These are phyloP conservation scores for Eucalyptus rudis DNA, from an alignment of 345 rosid genomes.

Conservation along the genomic window DNA sequence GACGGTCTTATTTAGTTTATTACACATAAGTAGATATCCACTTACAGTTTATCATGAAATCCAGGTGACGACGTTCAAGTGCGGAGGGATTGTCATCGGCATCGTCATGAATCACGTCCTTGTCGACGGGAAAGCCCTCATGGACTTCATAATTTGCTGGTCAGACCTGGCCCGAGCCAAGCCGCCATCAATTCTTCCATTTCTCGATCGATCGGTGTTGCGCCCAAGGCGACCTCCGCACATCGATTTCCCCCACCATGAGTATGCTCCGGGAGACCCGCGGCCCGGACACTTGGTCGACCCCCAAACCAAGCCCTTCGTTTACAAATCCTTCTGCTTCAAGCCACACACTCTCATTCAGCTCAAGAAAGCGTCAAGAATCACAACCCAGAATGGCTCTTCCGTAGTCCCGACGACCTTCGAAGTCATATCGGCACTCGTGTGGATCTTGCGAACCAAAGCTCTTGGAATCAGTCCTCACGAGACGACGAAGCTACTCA, in stretches of 20 bases:
- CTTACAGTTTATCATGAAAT: not conserved
- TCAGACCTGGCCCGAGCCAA: not conserved
- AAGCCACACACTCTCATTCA: not conserved
- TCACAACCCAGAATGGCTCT: not conserved
- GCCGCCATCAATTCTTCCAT: not conserved
- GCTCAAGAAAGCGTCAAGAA: not conserved
- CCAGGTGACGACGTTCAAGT: not conserved
- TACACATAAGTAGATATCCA: not conserved
- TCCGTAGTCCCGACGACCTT: not conserved
- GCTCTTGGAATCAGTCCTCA: not conserved
- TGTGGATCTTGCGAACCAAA: not conserved
- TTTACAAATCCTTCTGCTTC: not conserved
- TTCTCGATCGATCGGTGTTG: not conserved
- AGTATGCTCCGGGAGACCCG: not conserved
- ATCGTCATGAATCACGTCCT: not conserved
- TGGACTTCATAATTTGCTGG: not conserved
- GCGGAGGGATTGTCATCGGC: not conserved
- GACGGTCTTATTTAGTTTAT: no score
- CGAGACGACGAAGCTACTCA: not conserved
- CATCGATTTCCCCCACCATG: not conserved
- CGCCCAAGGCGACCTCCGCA: not conserved
- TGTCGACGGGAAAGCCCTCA: not conserved
- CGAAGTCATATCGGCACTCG: not conserved
- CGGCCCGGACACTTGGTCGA: accelerated
- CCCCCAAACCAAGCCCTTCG: not conserved